These are phyloP conservation scores for Nemophila menziesii DNA, from an alignment of 257 asterid genomes.

Conservation along the genomic window DNA sequence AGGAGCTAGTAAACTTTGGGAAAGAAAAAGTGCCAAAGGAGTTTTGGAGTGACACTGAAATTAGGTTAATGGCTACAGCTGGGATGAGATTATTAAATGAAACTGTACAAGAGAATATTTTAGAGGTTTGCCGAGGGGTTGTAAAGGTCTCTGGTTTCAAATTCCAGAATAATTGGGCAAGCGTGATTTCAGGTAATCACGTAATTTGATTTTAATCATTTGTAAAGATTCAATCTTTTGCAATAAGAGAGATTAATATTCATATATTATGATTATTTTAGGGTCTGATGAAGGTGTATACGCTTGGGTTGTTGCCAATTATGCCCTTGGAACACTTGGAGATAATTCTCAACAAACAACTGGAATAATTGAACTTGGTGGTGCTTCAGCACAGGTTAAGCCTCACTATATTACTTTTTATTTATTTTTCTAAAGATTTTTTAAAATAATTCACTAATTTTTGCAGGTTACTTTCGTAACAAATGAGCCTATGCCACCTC, in stretches of 20 bases:
- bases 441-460: background rate
- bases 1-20: conserved; percentile 69
- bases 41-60: conserved; percentile 55
- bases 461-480: conserved; percentile 81
- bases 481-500: conserved; percentile 63
- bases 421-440: background rate
- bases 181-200: conserved; percentile 64
- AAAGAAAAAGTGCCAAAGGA: conserved; percentile 62
- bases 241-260: conserved; percentile 1
- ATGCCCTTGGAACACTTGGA: conserved; percentile 93
- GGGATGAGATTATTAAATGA: conserved; percentile 76
- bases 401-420: conserved; percentile 9
- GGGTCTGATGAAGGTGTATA: conserved; percentile 96
- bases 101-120: conserved; percentile 54
- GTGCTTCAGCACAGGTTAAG: conserved; percentile 95
- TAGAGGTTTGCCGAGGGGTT: conserved; percentile 55
- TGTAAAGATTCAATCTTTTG: background rate
- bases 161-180: conserved; percentile 78
- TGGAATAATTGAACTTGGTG: conserved; percentile 97
- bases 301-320: conserved; percentile 98
- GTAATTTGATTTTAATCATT: background rate
- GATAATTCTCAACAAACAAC: conserved; percentile 75
- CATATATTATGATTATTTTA: conserved; percentile 16
- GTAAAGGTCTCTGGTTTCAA: conserved; percentile 58
- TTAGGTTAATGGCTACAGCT: conserved; percentile 89